phyloP scores from a whole-genome alignment of 2,329 filamentous ascomycete species.

The Bipolaris zeicola region DNA sequence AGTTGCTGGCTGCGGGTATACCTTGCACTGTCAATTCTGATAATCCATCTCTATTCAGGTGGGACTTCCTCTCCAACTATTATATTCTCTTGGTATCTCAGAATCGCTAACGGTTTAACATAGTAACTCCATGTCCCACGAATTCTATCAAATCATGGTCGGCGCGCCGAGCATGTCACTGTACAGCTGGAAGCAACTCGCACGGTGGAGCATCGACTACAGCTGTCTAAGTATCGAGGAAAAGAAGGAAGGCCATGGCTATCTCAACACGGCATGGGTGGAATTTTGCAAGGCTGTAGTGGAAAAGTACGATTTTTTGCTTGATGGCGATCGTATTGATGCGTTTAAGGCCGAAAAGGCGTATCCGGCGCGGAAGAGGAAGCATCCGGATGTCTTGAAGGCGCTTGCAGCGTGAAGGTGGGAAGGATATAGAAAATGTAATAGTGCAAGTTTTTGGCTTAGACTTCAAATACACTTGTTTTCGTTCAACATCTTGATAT shows the following conservation, averaged over 20 bases:
- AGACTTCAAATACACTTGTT: no score
- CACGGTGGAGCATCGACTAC: slow-evolving; percentile 54
- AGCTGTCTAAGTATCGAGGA: slow-evolving; percentile 50
- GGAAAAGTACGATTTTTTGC: slow-evolving; percentile 37
- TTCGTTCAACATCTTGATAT: no score
- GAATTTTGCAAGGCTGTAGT: slow-evolving; percentile 63
- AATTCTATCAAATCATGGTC: slow-evolving; percentile 78
- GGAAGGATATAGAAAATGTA: background rate
- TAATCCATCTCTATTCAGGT: slow-evolving; percentile 73
- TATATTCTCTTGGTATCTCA: no score
- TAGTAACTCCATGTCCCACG: slow-evolving; percentile 69
- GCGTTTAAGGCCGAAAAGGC: slow-evolving; percentile 9
- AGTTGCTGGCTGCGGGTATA: slow-evolving; percentile 71
- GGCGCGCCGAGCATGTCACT: slow-evolving; percentile 70
- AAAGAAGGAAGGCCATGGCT: slow-evolving; percentile 43
- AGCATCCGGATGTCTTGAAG: background rate
- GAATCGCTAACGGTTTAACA: no score
- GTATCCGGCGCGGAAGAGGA: slow-evolving; percentile 4
- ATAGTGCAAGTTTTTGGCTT: no score
- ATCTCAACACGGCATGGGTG: slow-evolving; percentile 64
- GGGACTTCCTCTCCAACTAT: no score
- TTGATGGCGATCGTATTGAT: background rate
- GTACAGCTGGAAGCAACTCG: slow-evolving; percentile 71
- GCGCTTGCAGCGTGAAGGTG: background rate
- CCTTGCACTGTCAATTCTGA: slow-evolving; percentile 77